Evolutionary conservation across 1,284 basidiomycete genomes (phyloP), one percentile per base, ranked within the genome.

Genomic region (Amylostereum areolatum): DNA sequence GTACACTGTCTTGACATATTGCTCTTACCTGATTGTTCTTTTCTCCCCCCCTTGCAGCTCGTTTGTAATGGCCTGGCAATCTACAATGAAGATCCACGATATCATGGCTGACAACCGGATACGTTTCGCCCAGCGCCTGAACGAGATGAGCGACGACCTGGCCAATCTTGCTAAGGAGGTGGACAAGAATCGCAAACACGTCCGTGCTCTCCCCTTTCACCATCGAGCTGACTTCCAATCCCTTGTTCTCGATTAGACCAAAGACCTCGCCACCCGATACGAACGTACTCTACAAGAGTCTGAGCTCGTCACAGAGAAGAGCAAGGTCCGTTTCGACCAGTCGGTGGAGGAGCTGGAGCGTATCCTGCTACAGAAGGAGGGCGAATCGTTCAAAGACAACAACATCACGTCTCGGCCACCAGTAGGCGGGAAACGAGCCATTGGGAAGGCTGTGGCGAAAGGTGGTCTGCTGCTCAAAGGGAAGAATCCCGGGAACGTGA

Each of bases 111-210:
- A 96, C 59, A 94, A 93, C 63, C 77, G 93, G 42, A 67, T 95
- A 45, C 81, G 86, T 45, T 97, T 98, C 60, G 78, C 93, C 0
- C 78, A 85, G 54, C 83, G 93, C 39, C 73, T 99, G 46, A 87
- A 86, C 59, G 95, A 97, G 67, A 98, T 97, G 90, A 88, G 89
- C 61, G 94, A 98, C 40, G 96, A 99, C 65, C 75, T 98, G n/a
- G 71, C 77, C 18, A 85, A 79, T 25, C 71, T 98, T 2, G 81
- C 85, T 1, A 91, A 92, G 59, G 95, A 99, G 66, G 92, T 97
- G 1, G 96, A 99, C 57, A 94, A 92, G 72, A 88, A 86, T 62
- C 77, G 96, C 48, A 97, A 98, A 69, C 77, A 84, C 66, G 90
- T 89, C 54, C 53, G 78, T 62, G 41, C 11, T 33, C 27, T 31